Evolutionary conservation across 2,329 filamentous ascomycete genomes (phyloP).

Genomic region (Colletotrichum neosansevieriae): DNA sequence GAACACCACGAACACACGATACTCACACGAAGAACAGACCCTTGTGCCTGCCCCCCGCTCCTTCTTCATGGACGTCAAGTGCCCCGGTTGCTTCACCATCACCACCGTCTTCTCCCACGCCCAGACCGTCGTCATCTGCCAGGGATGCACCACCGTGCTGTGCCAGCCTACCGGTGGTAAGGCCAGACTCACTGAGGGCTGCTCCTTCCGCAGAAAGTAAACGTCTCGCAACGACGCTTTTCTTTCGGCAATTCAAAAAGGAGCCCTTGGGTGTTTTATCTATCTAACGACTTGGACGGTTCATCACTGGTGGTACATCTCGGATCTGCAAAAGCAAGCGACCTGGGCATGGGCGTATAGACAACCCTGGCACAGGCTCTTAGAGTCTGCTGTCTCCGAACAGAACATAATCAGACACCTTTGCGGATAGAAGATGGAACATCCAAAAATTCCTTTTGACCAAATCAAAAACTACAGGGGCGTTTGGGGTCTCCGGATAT

Average conservation of each 20-base stretch:
- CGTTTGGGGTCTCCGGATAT: slow-evolving; percentile 86
- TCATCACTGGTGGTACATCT: slow-evolving; percentile 65
- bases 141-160: slow-evolving; percentile 98
- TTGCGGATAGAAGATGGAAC: slow-evolving; percentile 81
- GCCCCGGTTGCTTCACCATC: slow-evolving; percentile 99
- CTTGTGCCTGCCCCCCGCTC: slow-evolving; percentile 97
- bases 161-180: slow-evolving; percentile 99
- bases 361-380: slow-evolving; percentile 53
- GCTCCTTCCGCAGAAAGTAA: slow-evolving; percentile 99
- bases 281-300: slow-evolving; percentile 61
- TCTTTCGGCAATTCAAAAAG: slow-evolving; percentile 50
- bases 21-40: slow-evolving; percentile 65
- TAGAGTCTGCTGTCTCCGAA: slow-evolving; percentile 49
- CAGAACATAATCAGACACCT: slow-evolving; percentile 60
- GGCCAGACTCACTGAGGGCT: slow-evolving; percentile 98
- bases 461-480: slow-evolving; percentile 64
- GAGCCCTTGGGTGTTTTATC: slow-evolving; percentile 51
- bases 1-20: slow-evolving; percentile 16
- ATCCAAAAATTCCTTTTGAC: slow-evolving; percentile 66
- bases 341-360: slow-evolving; percentile 64
- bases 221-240: slow-evolving; percentile 63
- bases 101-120: slow-evolving; percentile 99
- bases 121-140: slow-evolving; percentile 99
- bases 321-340: slow-evolving; percentile 67
- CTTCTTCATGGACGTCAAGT: slow-evolving; percentile 99